Evolutionary conservation across 805 yeast genomes (phyloP).

Genomic region (Pichia thaimueangensis): DNA sequence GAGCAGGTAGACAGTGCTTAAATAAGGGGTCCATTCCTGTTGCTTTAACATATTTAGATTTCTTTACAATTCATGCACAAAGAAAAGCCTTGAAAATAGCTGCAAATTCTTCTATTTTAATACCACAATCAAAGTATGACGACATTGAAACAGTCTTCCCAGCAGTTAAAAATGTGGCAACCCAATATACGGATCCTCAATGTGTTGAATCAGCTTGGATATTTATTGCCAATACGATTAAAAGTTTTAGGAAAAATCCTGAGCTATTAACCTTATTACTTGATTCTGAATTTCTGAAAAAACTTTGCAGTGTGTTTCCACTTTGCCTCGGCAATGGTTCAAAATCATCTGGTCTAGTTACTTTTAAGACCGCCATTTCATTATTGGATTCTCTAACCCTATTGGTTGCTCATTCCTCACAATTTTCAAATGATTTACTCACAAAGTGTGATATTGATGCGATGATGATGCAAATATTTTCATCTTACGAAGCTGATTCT

Average conservation of each 20-base stretch:
- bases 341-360: slow-evolving; percentile 21
- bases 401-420: slow-evolving; percentile 37
- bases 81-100: slow-evolving; percentile 69
- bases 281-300: slow-evolving; percentile 30
- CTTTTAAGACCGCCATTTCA: slow-evolving; percentile 35
- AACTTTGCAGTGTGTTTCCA: slow-evolving; percentile 25
- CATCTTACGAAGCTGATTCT: slow-evolving; percentile 38
- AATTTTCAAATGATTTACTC: slow-evolving; percentile 39
- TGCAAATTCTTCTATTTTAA: slow-evolving; percentile 56
- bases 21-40: slow-evolving; percentile 56
- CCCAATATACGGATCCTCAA: slow-evolving; percentile 48
- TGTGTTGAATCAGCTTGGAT: slow-evolving; percentile 62
- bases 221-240: slow-evolving; percentile 52
- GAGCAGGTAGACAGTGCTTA: slow-evolving; percentile 45
- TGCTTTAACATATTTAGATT: slow-evolving; percentile 71
- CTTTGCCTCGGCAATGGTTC: slow-evolving; percentile 24
- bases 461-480: slow-evolving; percentile 35
- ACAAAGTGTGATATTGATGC: slow-evolving; percentile 45
- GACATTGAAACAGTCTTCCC: slow-evolving; percentile 54
- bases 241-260: slow-evolving; percentile 41
- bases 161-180: slow-evolving; percentile 48
- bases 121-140: slow-evolving; percentile 38
- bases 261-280: slow-evolving; percentile 40
- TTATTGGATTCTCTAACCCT: slow-evolving; percentile 41
- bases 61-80: slow-evolving; percentile 85